Conservation (phyloP, 352 stramenopile genomes). For the Pythium aquatile region DNA sequence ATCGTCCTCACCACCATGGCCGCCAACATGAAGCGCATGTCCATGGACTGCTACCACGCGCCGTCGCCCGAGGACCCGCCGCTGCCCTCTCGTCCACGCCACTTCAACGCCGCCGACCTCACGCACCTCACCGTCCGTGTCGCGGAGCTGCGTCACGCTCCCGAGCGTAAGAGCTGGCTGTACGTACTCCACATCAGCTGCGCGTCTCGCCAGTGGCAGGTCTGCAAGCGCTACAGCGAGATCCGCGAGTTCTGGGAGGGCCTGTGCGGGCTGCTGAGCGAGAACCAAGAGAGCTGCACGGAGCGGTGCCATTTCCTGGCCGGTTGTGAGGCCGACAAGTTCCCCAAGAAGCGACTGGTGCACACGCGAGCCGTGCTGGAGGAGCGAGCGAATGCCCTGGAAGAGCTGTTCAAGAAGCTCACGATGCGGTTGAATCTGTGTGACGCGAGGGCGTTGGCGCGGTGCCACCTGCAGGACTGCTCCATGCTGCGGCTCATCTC, state of each 20-base stretch:
- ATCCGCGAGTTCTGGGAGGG: slow-evolving; percentile 66
- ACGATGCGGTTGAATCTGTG: slow-evolving; percentile 70
- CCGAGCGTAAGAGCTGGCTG: slow-evolving; percentile 56
- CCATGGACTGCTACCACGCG: slow-evolving; percentile 9
- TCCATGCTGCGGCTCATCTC: slow-evolving; percentile 40
- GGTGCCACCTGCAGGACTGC: slow-evolving; percentile 45
- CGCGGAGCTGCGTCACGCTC: slow-evolving; percentile 50
- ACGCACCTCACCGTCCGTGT: slow-evolving; percentile 50
- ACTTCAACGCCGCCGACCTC: slow-evolving; percentile 40
- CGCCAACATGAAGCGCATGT: slow-evolving; percentile 17
- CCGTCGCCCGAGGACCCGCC: background rate
- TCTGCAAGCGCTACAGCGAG: slow-evolving; percentile 66
- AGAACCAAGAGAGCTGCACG: slow-evolving; percentile 36
- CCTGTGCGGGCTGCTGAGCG: slow-evolving; percentile 38
- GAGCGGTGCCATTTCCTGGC: slow-evolving; percentile 69
- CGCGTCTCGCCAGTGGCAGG: slow-evolving; percentile 41
- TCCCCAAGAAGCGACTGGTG: slow-evolving; percentile 70
- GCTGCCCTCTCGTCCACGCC: background rate
- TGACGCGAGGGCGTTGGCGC: slow-evolving; percentile 39
- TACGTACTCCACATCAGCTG: slow-evolving; percentile 68
- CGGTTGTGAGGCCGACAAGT: slow-evolving; percentile 67
- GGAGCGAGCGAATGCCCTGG: slow-evolving; percentile 44
- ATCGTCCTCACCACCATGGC: background rate
- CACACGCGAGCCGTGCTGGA: slow-evolving; percentile 44
- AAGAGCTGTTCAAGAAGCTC: slow-evolving; percentile 62